Conservation (phyloP, 257 asterid genomes). For the Solanum arcanum region DNA sequence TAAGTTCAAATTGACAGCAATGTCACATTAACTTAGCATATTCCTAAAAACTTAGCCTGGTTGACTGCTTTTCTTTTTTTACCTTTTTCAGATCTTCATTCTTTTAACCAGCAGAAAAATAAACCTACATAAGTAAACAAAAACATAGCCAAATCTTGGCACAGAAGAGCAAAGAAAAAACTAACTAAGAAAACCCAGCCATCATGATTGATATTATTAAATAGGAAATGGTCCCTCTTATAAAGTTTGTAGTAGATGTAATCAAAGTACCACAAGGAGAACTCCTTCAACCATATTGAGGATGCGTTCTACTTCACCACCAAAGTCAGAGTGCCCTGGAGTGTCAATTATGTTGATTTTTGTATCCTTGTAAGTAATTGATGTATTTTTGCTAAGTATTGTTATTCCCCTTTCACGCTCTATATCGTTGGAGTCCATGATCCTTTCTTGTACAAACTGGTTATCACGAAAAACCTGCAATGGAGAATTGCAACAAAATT, state of each 20-base stretch:
- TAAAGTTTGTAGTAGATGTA: neutral
- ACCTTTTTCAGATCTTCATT: neutral
- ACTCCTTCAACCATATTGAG: conserved; percentile 99
- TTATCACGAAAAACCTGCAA: conserved; percentile 93
- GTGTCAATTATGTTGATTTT: conserved; percentile 94
- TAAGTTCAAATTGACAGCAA: neutral
- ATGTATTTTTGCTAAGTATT: conserved; percentile 95
- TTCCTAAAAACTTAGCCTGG: neutral
- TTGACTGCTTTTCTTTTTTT: neutral
- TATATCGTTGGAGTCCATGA: conserved; percentile 96
- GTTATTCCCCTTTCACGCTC: conserved; percentile 99
- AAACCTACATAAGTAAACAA: neutral
- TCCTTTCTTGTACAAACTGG: conserved; percentile 87
- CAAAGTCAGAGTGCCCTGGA: conserved; percentile 99
- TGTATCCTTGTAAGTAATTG: conserved; percentile 75
- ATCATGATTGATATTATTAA: neutral
- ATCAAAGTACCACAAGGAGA: conserved; percentile 73
- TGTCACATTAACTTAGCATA: neutral
- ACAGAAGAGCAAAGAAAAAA: neutral
- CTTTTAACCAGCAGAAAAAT: neutral
- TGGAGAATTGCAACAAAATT: neutral
- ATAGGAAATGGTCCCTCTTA: neutral
- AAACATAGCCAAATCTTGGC: neutral
- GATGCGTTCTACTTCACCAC: conserved; percentile 98
- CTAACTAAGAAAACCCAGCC: neutral